A percentile compares a stretch with the other conserved stretches of the same genome.
These are phyloP conservation scores for Aphanomyces euteiches DNA, from an alignment of 352 stramenopile species.

Conservation along the genomic window DNA sequence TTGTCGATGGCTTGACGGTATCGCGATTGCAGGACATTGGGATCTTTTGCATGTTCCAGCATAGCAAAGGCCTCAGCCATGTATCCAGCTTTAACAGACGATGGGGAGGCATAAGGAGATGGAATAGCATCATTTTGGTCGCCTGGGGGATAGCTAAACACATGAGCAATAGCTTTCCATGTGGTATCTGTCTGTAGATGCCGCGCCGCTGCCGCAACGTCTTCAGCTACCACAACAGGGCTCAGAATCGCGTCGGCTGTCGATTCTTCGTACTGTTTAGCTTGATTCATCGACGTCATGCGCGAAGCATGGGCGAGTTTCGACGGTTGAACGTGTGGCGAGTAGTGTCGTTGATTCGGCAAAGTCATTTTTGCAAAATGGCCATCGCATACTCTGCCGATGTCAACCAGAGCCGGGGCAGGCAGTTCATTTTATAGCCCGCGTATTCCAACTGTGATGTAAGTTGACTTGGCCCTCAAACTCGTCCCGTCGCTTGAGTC, in stretches of 20 bases:
- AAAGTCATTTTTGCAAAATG: conserved; percentile 5
- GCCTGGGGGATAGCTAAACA: background rate
- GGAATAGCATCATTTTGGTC: background rate
- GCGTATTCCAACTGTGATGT: background rate
- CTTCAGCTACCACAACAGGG: background rate
- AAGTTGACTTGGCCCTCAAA: background rate
- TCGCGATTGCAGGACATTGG: background rate
- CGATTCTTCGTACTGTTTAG: conserved; percentile 17
- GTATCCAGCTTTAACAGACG: background rate
- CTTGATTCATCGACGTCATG: background rate
- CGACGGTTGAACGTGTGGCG: background rate
- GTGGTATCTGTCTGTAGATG: conserved; percentile 6
- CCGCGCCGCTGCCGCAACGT: conserved; percentile 5
- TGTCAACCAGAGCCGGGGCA: too few species aligned
- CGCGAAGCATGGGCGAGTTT: background rate
- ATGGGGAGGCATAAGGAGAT: background rate
- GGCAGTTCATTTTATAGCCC: too few species aligned
- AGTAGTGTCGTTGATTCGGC: conserved; percentile 9
- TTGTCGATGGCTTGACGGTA: conserved; percentile 6
- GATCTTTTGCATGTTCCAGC: background rate
- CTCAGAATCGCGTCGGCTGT: conserved; percentile 17
- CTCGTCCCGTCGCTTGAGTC: background rate
- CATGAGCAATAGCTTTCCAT: conserved; percentile 3
- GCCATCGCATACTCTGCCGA: too few species aligned
- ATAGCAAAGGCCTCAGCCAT: background rate